Percentiles rank a stretch among this genome's conserved stretches.
phyloP scores from a whole-genome alignment of 2,329 filamentous ascomycete species.

The Zasmidium citrigriseum region DNA sequence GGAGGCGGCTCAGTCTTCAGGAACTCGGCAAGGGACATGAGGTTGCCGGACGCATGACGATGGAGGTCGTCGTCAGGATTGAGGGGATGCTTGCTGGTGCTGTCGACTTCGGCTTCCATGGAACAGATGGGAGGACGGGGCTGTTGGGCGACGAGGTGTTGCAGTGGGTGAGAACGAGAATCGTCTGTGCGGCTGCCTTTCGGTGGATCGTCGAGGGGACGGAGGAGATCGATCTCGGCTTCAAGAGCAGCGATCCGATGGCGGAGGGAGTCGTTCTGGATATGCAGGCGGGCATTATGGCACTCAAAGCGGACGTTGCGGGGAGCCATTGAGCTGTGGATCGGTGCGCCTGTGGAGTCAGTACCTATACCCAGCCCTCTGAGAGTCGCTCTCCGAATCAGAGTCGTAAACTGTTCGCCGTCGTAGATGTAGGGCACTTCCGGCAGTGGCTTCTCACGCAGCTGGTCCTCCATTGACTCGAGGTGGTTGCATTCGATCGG shows the following conservation, averaged over 20 bases:
- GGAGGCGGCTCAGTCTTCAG: background rate
- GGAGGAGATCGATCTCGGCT: background rate
- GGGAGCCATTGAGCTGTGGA: too few relatives aligned
- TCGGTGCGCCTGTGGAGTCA: too few relatives aligned
- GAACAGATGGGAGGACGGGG: background rate
- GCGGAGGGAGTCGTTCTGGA: background rate
- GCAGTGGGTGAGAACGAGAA: background rate
- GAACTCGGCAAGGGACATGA: background rate
- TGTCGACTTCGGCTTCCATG: background rate
- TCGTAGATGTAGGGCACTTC: too few relatives aligned
- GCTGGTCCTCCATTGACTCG: too few relatives aligned
- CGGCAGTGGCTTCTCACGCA: too few relatives aligned
- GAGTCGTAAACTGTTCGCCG: too few relatives aligned
- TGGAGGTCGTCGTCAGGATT: background rate
- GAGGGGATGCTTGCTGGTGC: background rate
- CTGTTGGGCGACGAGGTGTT: background rate
- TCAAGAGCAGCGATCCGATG: background rate
- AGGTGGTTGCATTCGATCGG: too few relatives aligned
- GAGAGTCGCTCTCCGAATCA: too few relatives aligned
- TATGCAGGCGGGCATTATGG: background rate
- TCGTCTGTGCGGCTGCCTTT: background rate
- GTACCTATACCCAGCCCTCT: too few relatives aligned
- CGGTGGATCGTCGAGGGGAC: background rate
- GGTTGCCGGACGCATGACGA: background rate
- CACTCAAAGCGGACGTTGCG: background rate